Evolutionary conservation across 495 filamentous ascomycete species (phyloP), one percentile per base, ranked within the genome.

Genomic region (Aeminium ludgeri): DNA sequence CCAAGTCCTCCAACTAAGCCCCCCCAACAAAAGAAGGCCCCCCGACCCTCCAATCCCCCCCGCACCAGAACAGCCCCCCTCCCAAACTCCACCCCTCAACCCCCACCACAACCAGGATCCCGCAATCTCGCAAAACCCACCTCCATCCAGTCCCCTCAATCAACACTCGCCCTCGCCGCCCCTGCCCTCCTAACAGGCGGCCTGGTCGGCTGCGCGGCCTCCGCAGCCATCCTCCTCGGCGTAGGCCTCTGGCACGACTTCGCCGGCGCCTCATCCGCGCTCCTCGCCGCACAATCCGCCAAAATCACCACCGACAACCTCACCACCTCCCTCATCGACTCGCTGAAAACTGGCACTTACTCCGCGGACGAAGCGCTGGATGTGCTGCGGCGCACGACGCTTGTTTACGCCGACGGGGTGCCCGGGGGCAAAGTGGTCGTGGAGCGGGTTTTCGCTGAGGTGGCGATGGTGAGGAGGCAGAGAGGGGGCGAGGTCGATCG

Each of bases 311-410:
- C 44, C 8, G 40, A 48, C 36, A 43, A 43, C 19, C 13, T 48
- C 7, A 17, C 45, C 4, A 40, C 43, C 6, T 40, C 43, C 6
- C 10, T 44, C 25, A 48, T 43, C 13, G 23, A 40, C 2, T 45
- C 33, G n/a, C 34, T 43, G 12, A 39, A 48, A 34, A 23, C 45
- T 10, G 45, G 45, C 2, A 48, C 45, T 5, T 48, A 48, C 36
- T 43, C 34, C 25, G 32, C 39, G 12, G 45, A 48, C 36, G 45
- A 48, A 39, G 45, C 45, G 8, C 25, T 48, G 3, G 45, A 48
- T 19, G 32, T 44, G 29, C 35, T 43, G 6, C 25, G 45, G 27
- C 45, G 45, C 2, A 48, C 34, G 10, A 38, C 40, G 15, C 27
- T 43, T 7, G 33, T 40, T 3, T 48, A 48, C 23, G 45, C 40